Base-by-base conservation (phyloP, 345 rosid species). In the Ceriops zippeliana region DNA sequence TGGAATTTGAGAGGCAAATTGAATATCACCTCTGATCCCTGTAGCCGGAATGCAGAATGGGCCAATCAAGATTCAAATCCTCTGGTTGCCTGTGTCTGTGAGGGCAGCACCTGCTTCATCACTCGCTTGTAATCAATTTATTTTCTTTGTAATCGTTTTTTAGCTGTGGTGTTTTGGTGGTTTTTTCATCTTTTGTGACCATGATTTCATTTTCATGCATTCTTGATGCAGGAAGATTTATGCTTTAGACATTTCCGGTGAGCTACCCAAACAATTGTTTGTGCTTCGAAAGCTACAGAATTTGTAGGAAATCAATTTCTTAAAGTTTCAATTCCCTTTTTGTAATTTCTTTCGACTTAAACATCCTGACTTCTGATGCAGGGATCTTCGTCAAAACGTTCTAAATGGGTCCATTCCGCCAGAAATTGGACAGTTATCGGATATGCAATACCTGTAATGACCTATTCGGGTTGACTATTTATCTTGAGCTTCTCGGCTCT, bases 391-490 rank as follows among this genome's bases (percentile, higher is more conserved):
- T 47, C 88, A 82, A 68, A 86, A 86, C 72, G 80, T 84, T 38
- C 52, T 86, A 27, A 79, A 70, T 22, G 88, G 90, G 63, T 21
- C 84, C 26, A 79, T 86, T 26, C 86, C 86, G 4, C 70, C 84
- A 32, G 81, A 81, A 75, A 79, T 86, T 54, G 82, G 73, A 58
- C 80, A 71, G 70, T 64, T 86, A 62, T 73, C 82, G 2, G 73
- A 86, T 6, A 70, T 86, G 86, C 78, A 84, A 46, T 78, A 82
- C 78, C 86, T 86, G 90, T 86, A 84, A 84, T 52, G 73, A 28
- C 61, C 51, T 31, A 37, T 11, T 20, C 57, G 61, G 26, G 31
- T 67, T 75, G 31, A 26, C 17, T 62, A 51, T 3, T n/a, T 60
- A 20, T 34, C 16, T 52, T 35, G 26, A 38, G 52, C 62, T 37